Base-by-base conservation (phyloP, 768 basidiomycete genomes). In the Exidia glandulosa region DNA sequence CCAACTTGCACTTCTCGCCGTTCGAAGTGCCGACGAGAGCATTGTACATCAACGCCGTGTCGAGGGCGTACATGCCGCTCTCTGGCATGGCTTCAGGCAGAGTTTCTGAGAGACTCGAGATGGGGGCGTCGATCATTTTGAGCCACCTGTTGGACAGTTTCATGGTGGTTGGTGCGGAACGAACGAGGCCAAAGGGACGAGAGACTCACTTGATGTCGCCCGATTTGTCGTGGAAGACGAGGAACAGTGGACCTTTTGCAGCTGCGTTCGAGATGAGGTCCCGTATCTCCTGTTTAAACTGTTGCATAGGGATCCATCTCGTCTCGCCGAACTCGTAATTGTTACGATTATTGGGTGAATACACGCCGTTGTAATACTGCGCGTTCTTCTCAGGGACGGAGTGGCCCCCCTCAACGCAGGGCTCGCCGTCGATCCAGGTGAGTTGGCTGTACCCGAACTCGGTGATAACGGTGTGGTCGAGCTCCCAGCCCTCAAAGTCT, bases 401-500 rank as follows among this genome's bases (percentile, higher is more conserved):
- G 68, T 90, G 87, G 0, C 80, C 84, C 47, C 73, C 65, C 57
- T 83, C 77, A 41, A 82, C 66, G 33, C 59, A 32, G 66, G 75
- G 75, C 45, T 74, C 47, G 3, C 77, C 83, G 29, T 78, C 73
- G 56, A 80, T 73, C 82, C 85, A 90, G 9, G 72, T 74, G 32
- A 85, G 64, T 9, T 74, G 66, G 64, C 83, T 82, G 79, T 82
- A 92, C n/a, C 92, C 92, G 64, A 90, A 86, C 68, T 94, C 92
- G 29, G 88, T 90, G 63, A 92, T 75, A 25, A 85, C 62, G 1
- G 73, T 79, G 66, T 90, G 87, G 47, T 90, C 87, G 45, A 71
- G 70, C 67, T 94, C 91, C 89, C 89, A 93, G 19, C 79, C 81
- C 71, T 93, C 91, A 63, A 93, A 85, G 69, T 93, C 91, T 57